These are phyloP conservation scores for Edaphochlamys debaryana DNA, from an alignment of 139 green algal genomes.

Conservation along the genomic window DNA sequence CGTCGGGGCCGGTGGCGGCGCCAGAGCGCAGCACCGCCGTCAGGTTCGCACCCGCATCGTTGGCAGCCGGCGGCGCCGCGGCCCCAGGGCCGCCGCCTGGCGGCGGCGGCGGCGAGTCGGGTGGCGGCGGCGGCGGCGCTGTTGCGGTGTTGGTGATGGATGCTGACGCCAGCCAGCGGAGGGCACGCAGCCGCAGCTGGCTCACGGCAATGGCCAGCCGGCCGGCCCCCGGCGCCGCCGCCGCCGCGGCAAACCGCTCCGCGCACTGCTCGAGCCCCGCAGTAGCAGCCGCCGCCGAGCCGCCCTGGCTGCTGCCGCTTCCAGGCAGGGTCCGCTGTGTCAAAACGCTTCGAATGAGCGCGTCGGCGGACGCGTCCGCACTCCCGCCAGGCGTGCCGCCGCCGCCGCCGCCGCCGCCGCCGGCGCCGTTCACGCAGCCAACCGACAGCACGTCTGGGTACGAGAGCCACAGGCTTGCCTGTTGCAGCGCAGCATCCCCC, in stretches of 20 bases:
- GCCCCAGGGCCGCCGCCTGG: too few relatives aligned
- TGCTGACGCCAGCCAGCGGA: neutral
- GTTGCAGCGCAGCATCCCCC: too few relatives aligned
- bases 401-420: too few relatives aligned
- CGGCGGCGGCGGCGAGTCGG: neutral
- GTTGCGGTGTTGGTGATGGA: too few relatives aligned
- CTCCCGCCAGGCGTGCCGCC: too few relatives aligned
- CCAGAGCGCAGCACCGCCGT: neutral
- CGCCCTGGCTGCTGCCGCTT: too few relatives aligned
- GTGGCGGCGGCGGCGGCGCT: too few relatives aligned
- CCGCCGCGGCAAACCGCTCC: too few relatives aligned
- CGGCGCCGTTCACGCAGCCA: neutral
- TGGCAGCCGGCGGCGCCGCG: neutral
- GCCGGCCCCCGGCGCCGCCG: neutral
- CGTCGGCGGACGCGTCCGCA: too few relatives aligned
- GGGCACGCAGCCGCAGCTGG: neutral
- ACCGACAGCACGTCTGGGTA: neutral
- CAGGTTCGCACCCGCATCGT: neutral
- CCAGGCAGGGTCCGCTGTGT: too few relatives aligned
- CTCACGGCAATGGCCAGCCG: neutral
- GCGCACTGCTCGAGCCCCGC: neutral
- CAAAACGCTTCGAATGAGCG: too few relatives aligned
- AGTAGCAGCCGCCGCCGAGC: neutral
- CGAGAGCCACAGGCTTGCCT: neutral
- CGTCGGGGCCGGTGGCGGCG: neutral